These are phyloP conservation scores for Aspergillus sp. DNA, from an alignment of 2,329 filamentous ascomycete species.

Conservation along the genomic window DNA sequence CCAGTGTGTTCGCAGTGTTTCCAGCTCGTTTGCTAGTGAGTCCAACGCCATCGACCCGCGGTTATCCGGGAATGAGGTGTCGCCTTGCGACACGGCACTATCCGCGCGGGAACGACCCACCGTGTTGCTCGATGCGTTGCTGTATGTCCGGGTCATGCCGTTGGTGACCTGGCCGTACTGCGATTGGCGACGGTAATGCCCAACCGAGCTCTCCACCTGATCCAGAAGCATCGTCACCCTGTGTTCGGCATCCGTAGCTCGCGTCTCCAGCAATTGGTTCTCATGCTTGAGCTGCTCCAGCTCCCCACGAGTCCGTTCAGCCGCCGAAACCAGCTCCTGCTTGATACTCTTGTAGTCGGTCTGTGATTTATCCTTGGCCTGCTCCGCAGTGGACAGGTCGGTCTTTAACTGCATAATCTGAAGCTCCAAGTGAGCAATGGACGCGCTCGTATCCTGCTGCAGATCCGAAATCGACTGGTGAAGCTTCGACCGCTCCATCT, in stretches of 20 bases:
- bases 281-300: conserved; percentile 76
- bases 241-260: conserved; percentile 81
- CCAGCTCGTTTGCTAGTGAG: conserved; percentile 83
- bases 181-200: conserved; percentile 79
- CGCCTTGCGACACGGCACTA: conserved; percentile 37
- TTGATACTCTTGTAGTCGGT: conserved; percentile 47
- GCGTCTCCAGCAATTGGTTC: conserved; percentile 70
- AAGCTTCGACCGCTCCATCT: conserved; percentile 61
- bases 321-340: conserved; percentile 49
- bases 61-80: conserved; percentile 38
- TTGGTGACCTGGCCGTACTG: conserved; percentile 34
- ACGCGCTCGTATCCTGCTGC: conserved; percentile 59
- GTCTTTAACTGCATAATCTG: conserved; percentile 60
- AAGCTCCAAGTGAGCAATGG: conserved; percentile 60
- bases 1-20: conserved; percentile 85
- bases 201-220: conserved; percentile 87
- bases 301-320: conserved; percentile 54
- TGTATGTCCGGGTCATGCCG: conserved; percentile 45
- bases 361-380: conserved; percentile 61
- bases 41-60: conserved; percentile 69
- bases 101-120: conserved; percentile 31
- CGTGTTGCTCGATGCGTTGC: conserved; percentile 46
- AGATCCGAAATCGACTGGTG: conserved; percentile 60
- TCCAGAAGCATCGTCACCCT: conserved; percentile 89
- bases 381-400: conserved; percentile 58